Base-by-base conservation (phyloP, 2,329 filamentous ascomycete species). In the Ophiostoma quercus region DNA sequence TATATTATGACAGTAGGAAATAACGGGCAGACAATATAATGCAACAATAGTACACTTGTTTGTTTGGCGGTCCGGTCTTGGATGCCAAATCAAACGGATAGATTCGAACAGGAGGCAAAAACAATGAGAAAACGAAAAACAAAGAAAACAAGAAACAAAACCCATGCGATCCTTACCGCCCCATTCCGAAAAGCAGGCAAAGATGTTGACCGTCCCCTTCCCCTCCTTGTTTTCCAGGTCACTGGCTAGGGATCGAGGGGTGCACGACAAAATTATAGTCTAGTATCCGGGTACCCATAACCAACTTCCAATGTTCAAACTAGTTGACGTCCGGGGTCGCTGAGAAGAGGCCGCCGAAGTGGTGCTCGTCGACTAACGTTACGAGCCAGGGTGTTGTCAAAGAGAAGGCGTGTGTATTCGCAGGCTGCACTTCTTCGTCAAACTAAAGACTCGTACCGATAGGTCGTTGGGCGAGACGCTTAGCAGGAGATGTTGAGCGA, bases 401-500 rank as follows among this genome's bases (percentile, higher is more conserved):
- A 62, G 32, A 37, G 60, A 63, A 34, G 32, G 29, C 60, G 60
- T n/a, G 6, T 3, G 60, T 16, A 39, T 37, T 34, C 16, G 29
- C 14, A 29, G 29, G 60, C 60, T 11, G 60, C 32, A 34, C 54
- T 34, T 37, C 60, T 6, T 63, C 32, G 60, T 63, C 25, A 7
- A 37, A 29, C 34, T 8, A n/a, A 12, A 12, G 25, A 22, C 37
- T 29, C 57, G 37, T 65, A 62, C 32, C 19, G 60, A 63, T 37
- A 39, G 69, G 39, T 67, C 66, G 70, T 66, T 54, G 37, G 29
- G 51, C 54, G 65, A 54, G 66, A 68, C 72, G 69, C 73, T 83
- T 87, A 88, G 82, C 90, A 93, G 72, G 75, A 79, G 75, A 84
- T 85, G 77, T 89, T 86, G 75, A 88, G 82, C 72, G 82, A 82